Evolutionary conservation across 768 basidiomycete genomes (phyloP), one percentile per base, ranked within the genome.

Genomic region (Coprinellus aureogranulatus): DNA sequence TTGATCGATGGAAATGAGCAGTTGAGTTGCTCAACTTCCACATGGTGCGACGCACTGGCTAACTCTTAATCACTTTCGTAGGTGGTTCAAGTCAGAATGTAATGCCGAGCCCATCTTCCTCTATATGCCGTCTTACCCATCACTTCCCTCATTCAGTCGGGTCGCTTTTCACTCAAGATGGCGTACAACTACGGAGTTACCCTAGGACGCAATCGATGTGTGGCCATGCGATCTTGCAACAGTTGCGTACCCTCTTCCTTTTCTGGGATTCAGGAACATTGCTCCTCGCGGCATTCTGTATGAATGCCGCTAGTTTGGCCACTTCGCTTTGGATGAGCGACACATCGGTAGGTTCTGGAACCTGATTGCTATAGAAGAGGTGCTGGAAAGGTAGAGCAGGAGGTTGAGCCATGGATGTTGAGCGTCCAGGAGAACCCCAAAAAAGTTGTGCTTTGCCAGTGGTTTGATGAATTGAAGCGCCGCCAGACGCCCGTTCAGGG

Each of bases 61-160:
- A 34, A 9, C 23, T 49, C 34, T 54, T 16, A 57, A 47, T n/a
- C n/a, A 25, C 52, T 4, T 61, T 62, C 22, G 9, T 54, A 91
- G 89, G 65, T 96, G 92, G 90, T 87, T 90, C 69, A 97, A 97
- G 73, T 87, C 90, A 6, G 87, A 93, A 73, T 90, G 91, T 92
- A 70, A 70, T 82, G 69, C 23, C 31, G 16, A 59, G 28, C 22
- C n/a, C n/a, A n/a, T n/a, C n/a, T n/a, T n/a, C n/a, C n/a, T 25
- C 39, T 27, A 50, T 40, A 28, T 54, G 27, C 37, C 45, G 48
- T 55, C 34, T 40, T 31, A 16, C n/a, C 28, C 20, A 56, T 27
- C 53, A 48, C 46, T 46, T 6, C 3, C 53, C 44, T 40, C 9
- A 45, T 53, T 59, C 56, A 60, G 53, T 46, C 34, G 53, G 45